phyloP scores from a whole-genome alignment of 805 yeast species.

The Sugiyamaella mastotermitis region DNA sequence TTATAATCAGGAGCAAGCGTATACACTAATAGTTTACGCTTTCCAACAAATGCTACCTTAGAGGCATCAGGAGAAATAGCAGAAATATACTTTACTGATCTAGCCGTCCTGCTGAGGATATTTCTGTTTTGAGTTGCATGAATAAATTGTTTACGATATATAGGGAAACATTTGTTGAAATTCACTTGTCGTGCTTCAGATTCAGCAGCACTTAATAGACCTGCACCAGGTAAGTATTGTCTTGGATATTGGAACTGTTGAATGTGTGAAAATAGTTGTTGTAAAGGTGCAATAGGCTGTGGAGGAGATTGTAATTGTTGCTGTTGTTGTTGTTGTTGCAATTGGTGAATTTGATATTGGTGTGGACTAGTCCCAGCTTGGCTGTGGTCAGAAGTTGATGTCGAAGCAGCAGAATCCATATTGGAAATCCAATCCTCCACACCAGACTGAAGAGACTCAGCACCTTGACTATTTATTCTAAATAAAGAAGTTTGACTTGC shows the following conservation, averaged over 20 bases:
- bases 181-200: conserved; percentile 30
- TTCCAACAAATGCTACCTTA: conserved; percentile 58
- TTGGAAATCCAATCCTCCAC: not conserved
- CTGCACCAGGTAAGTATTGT: no score
- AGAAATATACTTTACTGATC: conserved; percentile 43
- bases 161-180: conserved; percentile 78
- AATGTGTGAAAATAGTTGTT: conserved; percentile 2
- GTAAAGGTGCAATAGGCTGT: not conserved
- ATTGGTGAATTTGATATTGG: not conserved
- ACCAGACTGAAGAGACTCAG: not conserved
- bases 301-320: not conserved
- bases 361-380: not conserved
- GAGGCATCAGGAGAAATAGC: conserved; percentile 60
- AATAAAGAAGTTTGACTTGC: no score
- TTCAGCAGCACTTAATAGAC: no score
- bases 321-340: not conserved
- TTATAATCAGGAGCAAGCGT: conserved; percentile 42
- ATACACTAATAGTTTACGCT: conserved; percentile 70
- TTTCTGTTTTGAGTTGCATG: conserved; percentile 48
- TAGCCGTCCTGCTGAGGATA: no score
- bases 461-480: no score
- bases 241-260: no score
- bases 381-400: conserved; percentile 3
- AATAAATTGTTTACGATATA: conserved; percentile 57
- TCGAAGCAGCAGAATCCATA: not conserved